These are phyloP conservation scores for Rhinocladiella mackenziei DNA, from an alignment of 2,329 filamentous ascomycete species.

Conservation along the genomic window DNA sequence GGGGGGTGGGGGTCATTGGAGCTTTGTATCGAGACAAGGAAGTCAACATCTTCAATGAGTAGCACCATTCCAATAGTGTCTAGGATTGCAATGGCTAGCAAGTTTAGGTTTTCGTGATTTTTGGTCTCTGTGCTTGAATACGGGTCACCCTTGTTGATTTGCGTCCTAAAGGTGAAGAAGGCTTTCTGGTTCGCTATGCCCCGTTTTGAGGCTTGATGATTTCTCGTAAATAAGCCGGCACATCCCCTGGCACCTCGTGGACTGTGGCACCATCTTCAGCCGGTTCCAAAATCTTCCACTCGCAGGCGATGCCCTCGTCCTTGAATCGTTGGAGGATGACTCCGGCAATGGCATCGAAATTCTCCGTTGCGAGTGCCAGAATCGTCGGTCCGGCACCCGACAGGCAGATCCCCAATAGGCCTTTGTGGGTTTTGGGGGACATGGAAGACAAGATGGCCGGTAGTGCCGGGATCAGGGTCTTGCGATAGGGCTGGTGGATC, in stretches of 20 bases:
- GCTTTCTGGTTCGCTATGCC: not conserved
- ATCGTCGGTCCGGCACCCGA: conserved; percentile 95
- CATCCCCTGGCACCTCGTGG: conserved; percentile 22
- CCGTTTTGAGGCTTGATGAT: conserved; percentile 1
- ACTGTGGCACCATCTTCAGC: conserved; percentile 60
- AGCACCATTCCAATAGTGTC: conserved; percentile 24
- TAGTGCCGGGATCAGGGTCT: conserved; percentile 84
- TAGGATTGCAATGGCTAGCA: conserved; percentile 25
- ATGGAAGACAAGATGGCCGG: conserved; percentile 87
- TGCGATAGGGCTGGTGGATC: conserved; percentile 93
- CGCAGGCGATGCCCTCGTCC: conserved; percentile 61
- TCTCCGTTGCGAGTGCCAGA: conserved; percentile 80
- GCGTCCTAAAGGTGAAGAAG: not conserved
- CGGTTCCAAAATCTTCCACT: conserved; percentile 84
- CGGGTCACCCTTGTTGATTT: no score
- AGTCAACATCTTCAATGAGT: conserved; percentile 24
- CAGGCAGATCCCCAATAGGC: conserved; percentile 87
- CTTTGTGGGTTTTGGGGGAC: conserved; percentile 79
- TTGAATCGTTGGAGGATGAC: conserved; percentile 73
- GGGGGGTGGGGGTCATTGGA: conserved; percentile 18
- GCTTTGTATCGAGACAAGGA: conserved; percentile 20
- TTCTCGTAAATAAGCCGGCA: conserved; percentile 11
- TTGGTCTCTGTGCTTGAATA: not conserved
- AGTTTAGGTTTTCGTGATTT: conserved; percentile 9
- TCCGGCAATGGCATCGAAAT: conserved; percentile 82